Evolutionary conservation across 2,329 filamentous ascomycete species (phyloP).

Genomic region (Ceratocystis cubensis): DNA sequence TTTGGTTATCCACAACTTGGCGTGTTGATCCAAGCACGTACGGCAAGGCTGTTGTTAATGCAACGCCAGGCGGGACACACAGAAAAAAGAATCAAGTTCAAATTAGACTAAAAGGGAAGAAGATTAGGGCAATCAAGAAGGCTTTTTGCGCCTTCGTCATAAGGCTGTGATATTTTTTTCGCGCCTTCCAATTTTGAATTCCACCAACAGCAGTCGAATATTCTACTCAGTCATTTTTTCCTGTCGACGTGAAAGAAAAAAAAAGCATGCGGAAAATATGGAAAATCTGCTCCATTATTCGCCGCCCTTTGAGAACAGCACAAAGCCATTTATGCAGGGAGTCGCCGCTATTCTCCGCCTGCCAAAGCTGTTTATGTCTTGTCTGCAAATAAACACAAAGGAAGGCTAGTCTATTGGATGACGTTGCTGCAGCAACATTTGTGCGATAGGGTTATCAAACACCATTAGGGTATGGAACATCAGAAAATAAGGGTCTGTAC

Average conservation of each 20-base stretch:
- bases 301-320: neutral
- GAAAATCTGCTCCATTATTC: neutral
- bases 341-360: neutral
- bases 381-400: no score
- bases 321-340: constrained; percentile 9
- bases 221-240: no score
- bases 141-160: neutral
- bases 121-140: neutral
- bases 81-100: neutral
- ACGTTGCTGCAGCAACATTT: constrained; percentile 1
- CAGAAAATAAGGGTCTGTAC: neutral
- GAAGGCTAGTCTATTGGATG: neutral
- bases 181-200: neutral
- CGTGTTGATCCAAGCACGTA: neutral
- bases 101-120: neutral
- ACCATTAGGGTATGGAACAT: neutral
- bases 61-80: neutral
- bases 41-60: neutral
- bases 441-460: neutral
- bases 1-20: neutral
- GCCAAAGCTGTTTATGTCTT: neutral
- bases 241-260: neutral
- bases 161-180: neutral
- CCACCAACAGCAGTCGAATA: neutral
- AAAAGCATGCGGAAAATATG: neutral